These are phyloP conservation scores for Streptanthus diversifolius DNA, from an alignment of 345 rosid species.

Conservation along the genomic window DNA sequence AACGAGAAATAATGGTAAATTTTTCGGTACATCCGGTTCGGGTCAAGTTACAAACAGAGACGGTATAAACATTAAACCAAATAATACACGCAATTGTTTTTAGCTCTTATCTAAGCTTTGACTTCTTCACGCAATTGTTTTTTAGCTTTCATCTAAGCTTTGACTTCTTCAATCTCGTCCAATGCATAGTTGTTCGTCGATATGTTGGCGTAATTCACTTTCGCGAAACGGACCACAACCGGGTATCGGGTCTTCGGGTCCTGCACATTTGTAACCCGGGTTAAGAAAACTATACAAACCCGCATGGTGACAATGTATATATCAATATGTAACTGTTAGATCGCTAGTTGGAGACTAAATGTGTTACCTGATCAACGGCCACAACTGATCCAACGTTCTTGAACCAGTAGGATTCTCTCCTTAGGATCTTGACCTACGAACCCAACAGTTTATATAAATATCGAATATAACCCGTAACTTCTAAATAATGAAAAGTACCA, in stretches of 20 bases:
- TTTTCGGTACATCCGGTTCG: constrained; percentile 16
- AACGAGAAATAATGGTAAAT: constrained; percentile 24
- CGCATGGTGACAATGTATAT: not conserved
- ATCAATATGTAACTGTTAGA: not conserved
- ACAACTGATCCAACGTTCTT: constrained; percentile 78
- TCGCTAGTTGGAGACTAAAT: not conserved
- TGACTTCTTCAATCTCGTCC: constrained; percentile 79
- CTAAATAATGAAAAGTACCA: not conserved
- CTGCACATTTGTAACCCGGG: constrained; percentile 30
- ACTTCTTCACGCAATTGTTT: constrained; percentile 59
- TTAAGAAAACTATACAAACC: not conserved
- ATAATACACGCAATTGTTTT: not conserved
- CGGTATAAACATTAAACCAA: constrained; percentile 9
- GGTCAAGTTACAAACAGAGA: constrained; percentile 25
- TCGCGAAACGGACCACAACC: constrained; percentile 86
- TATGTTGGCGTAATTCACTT: constrained; percentile 87
- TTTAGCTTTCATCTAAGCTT: constrained; percentile 34
- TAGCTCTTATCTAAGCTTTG: constrained; percentile 36
- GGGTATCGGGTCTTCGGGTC: constrained; percentile 83
- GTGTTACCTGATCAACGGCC: constrained; percentile 75
- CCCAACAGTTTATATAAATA: not conserved
- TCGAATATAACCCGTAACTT: not conserved
- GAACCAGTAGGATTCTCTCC: constrained; percentile 93
- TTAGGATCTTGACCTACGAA: constrained; percentile 72
- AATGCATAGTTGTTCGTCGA: constrained; percentile 93